Base-by-base conservation (phyloP, 73 alveolate genomes). In the Paramecium biaurelia region DNA sequence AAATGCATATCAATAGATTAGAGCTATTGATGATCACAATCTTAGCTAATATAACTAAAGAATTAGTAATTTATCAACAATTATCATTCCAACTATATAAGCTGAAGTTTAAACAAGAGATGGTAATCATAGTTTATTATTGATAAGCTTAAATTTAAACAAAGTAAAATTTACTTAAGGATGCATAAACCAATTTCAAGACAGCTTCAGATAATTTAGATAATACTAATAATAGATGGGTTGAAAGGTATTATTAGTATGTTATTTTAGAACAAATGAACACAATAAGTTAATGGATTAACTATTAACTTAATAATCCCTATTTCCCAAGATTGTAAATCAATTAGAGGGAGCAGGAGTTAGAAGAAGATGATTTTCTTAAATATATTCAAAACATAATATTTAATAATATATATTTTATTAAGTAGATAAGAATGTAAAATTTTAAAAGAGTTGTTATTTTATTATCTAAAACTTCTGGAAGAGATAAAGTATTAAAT, bases 21-120 rank as follows among this genome's bases (percentile, higher is more conserved):
- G 90, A 79, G 76, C 45, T 2, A 45, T 45, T 43, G 90, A 79
- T 79, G 90, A 79, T 38, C 70, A 79, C 76, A 79, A 79, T 79
- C 34, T 79, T 4, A 34, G 72, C 12, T 28, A 79, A 15, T 79
- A 79, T 42, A 79, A 79, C 18, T 23, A 45, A 47, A 79, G 90
- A 79, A 24, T 79, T 3, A 45, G n/a, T 15, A 79, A 41, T 45
- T 24, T 79, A n/a, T 20, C 45, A 18, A 41, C 45, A 11, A 45
- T 79, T 21, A 32, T 79, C 11, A 41, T 79, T 24, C 90, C 90
- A 79, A 79, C 90, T 24, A 38, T 79, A 21, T 79, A 79, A 18
- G 90, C 76, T 30, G 90, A 79, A 79, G 43, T 79, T 47, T 79
- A 79, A 79, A 79, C 90, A 1, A 79, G 56, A 45, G 90, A 79